Evolutionary conservation across 345 rosid species (phyloP).

Genomic region (Euphorbia tirucalli): DNA sequence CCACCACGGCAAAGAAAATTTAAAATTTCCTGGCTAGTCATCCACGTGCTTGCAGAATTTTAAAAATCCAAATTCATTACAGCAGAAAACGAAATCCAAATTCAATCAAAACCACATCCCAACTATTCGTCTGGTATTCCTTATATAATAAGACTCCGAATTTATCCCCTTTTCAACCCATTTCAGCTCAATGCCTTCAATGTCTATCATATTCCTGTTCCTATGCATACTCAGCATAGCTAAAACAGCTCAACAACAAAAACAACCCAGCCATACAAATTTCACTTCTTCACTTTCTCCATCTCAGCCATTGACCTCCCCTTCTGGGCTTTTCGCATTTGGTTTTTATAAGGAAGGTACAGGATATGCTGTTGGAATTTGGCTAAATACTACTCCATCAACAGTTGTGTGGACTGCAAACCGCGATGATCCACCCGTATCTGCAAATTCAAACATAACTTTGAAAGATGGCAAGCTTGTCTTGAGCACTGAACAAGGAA

Average conservation of each 20-base stretch:
- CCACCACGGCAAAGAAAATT: no score
- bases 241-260: background rate
- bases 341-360: slow-evolving; percentile 1
- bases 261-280: background rate
- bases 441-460: background rate
- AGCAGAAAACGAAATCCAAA: no score
- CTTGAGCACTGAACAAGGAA: background rate
- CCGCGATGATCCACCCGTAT: background rate
- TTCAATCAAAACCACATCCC: no score
- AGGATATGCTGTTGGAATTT: slow-evolving; percentile 10
- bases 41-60: no score
- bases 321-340: slow-evolving; percentile 6
- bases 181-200: slow-evolving; percentile 6
- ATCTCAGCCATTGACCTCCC: background rate
- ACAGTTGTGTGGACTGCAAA: slow-evolving; percentile 10
- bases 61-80: no score
- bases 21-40: no score
- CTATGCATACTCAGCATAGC: background rate
- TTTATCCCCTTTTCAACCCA: no score
- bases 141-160: no score
- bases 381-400: background rate
- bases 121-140: no score
- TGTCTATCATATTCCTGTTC: background rate
- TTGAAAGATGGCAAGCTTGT: background rate
- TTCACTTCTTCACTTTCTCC: background rate